Conservation (phyloP, 2,329 filamentous ascomycete genomes). For the Verticillium tricorpus region DNA sequence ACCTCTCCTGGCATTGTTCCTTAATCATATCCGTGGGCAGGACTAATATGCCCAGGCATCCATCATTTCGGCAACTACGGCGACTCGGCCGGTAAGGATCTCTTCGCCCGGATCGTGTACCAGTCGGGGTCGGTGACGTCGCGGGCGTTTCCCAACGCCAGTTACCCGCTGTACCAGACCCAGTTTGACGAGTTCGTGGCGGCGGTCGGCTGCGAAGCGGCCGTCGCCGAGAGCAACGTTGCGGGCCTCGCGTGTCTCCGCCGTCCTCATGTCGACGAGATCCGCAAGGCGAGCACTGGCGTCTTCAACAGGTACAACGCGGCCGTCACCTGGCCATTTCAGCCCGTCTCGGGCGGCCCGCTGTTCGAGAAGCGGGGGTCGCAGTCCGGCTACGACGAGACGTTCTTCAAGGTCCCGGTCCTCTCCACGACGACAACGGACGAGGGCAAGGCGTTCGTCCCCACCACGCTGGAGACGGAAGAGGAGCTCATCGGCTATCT, state of each 20-base stretch:
- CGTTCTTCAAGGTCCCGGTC: conserved; percentile 29
- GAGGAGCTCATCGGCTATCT: conserved; percentile 30
- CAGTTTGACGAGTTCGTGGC: conserved; percentile 26
- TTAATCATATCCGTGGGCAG: conserved; percentile 19
- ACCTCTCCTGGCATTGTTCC: neutral
- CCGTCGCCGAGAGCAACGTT: conserved; percentile 25
- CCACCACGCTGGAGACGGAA: conserved; percentile 27
- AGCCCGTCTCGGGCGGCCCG: conserved; percentile 39
- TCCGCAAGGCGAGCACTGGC: conserved; percentile 32
- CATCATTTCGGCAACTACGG: conserved; percentile 34
- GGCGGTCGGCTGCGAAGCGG: conserved; percentile 21
- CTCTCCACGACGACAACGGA: conserved; percentile 31
- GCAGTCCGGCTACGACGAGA: conserved; percentile 27
- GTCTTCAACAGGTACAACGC: conserved; percentile 31
- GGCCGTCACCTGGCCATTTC: conserved; percentile 42
- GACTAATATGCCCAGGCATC: conserved; percentile 15
- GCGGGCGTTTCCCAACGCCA: conserved; percentile 28
- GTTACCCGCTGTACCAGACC: conserved; percentile 25
- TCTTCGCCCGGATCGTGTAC: conserved; percentile 28
- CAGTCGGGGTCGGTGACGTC: conserved; percentile 33
- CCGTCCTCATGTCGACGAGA: conserved; percentile 25
- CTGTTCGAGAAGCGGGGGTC: conserved; percentile 43
- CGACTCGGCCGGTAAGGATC: conserved; percentile 20
- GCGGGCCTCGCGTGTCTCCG: conserved; percentile 32
- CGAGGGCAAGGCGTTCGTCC: conserved; percentile 28